Conservation (phyloP, 2,329 filamentous ascomycete genomes). For the Pseudopithomyces chartarum region DNA sequence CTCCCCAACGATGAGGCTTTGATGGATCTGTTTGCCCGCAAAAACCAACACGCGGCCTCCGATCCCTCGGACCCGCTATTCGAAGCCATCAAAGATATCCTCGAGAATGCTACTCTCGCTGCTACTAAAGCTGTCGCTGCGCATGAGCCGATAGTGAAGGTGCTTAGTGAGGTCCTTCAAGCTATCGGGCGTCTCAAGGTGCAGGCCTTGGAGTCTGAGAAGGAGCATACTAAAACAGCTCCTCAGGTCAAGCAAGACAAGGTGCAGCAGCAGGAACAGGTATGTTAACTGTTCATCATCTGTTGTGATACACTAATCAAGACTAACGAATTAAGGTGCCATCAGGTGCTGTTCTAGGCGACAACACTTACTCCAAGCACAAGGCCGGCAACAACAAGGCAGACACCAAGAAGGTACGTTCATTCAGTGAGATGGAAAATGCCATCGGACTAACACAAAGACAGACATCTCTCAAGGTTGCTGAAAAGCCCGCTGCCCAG, state of each 20-base stretch:
- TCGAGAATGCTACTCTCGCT: not conserved
- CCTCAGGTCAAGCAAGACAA: not conserved
- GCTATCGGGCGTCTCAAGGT: not conserved
- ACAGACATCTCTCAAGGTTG: not conserved
- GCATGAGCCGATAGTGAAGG: not conserved
- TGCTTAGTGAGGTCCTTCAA: not conserved
- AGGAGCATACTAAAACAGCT: not conserved
- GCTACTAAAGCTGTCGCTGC: not conserved
- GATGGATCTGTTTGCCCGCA: not conserved
- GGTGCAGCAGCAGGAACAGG: not conserved
- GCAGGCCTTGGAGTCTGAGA: not conserved
- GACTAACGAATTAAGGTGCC: too few species aligned
- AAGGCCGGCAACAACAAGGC: too few species aligned
- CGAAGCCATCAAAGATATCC: not conserved
- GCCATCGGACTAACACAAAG: not conserved
- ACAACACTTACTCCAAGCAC: too few species aligned
- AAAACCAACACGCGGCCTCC: not conserved
- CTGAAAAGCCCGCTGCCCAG: not conserved
- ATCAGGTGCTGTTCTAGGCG: too few species aligned
- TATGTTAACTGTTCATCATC: not conserved
- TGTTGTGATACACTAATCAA: too few species aligned
- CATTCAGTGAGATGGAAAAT: too few species aligned
- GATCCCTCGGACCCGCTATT: not conserved
- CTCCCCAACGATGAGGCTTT: not conserved
- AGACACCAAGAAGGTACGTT: too few species aligned